These are phyloP conservation scores for Leptographium procerum DNA, from an alignment of 2,329 filamentous ascomycete genomes.

Conservation along the genomic window DNA sequence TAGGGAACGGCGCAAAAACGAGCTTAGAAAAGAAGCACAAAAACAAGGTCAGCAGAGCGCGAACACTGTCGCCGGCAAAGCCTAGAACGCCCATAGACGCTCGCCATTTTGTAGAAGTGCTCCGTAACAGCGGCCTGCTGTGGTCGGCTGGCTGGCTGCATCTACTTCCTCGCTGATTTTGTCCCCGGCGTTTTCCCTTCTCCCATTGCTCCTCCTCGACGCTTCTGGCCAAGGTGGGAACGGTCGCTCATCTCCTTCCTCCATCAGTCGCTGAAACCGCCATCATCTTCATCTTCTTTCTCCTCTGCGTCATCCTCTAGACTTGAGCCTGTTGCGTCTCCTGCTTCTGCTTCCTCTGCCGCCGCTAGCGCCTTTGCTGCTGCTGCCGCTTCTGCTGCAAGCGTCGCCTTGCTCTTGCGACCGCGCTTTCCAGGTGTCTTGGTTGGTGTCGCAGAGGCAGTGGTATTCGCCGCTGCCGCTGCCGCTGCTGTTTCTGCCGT, in stretches of 20 bases:
- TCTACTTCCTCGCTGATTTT: not conserved
- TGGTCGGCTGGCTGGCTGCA: too few relatives aligned
- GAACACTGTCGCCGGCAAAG: too few relatives aligned
- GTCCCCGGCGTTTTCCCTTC: not conserved
- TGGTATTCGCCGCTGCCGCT: not conserved
- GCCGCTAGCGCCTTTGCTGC: not conserved
- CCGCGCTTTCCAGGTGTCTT: constrained; percentile 11
- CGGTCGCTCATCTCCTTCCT: not conserved
- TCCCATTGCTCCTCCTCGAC: not conserved
- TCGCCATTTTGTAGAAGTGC: too few relatives aligned
- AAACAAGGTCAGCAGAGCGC: not conserved
- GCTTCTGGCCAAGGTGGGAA: too few relatives aligned
- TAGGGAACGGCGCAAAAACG: not conserved
- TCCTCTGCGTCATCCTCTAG: not conserved
- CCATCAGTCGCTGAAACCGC: not conserved
- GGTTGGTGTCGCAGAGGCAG: not conserved
- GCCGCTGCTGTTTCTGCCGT: not conserved
- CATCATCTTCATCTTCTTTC: not conserved
- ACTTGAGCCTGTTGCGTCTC: not conserved
- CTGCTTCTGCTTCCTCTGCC: not conserved
- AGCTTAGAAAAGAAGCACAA: not conserved
- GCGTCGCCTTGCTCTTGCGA: constrained; percentile 14
- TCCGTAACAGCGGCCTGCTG: too few relatives aligned
- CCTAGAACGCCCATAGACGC: too few relatives aligned
- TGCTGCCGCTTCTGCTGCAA: constrained; percentile 8